phyloP scores from a whole-genome alignment of 2,329 filamentous ascomycete species.

The Exophiala bonariae region DNA sequence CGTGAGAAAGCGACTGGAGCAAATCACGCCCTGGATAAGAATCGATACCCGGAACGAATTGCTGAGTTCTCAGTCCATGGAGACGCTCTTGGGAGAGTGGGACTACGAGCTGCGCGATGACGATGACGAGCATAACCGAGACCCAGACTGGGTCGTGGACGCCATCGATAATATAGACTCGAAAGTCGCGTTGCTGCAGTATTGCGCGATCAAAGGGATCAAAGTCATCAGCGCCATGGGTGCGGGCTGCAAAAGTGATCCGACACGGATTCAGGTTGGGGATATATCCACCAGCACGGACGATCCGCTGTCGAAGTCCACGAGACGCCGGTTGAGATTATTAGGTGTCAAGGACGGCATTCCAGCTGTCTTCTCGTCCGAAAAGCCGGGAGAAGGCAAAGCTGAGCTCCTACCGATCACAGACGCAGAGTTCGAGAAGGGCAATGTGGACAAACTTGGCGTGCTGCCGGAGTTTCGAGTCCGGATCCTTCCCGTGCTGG shows the following conservation, averaged over 20 bases:
- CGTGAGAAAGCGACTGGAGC: constrained; percentile 74
- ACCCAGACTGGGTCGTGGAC: constrained; percentile 88
- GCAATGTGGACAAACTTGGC: constrained; percentile 79
- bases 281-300: constrained; percentile 88
- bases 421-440: constrained; percentile 85
- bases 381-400: constrained; percentile 87
- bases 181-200: constrained; percentile 86
- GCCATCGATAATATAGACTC: constrained; percentile 98
- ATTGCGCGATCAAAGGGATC: constrained; percentile 75
- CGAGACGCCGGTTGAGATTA: constrained; percentile 73
- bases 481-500: constrained; percentile 89
- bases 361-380: constrained; percentile 87
- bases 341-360: constrained; percentile 81
- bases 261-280: constrained; percentile 81
- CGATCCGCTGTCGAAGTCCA: constrained; percentile 83
- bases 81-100: constrained; percentile 68
- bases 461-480: constrained; percentile 91
- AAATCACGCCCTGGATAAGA: constrained; percentile 86
- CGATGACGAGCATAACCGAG: constrained; percentile 38
- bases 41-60: constrained; percentile 87
- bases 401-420: constrained; percentile 82
- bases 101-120: constrained; percentile 51
- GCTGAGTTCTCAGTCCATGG: constrained; percentile 69
- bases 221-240: constrained; percentile 95
- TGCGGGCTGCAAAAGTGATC: constrained; percentile 87